A percentile compares a stretch with the other conserved stretches of the same genome.
Evolutionary conservation across 805 yeast species (phyloP).

Genomic region (Debaryomyces tyrocola): DNA sequence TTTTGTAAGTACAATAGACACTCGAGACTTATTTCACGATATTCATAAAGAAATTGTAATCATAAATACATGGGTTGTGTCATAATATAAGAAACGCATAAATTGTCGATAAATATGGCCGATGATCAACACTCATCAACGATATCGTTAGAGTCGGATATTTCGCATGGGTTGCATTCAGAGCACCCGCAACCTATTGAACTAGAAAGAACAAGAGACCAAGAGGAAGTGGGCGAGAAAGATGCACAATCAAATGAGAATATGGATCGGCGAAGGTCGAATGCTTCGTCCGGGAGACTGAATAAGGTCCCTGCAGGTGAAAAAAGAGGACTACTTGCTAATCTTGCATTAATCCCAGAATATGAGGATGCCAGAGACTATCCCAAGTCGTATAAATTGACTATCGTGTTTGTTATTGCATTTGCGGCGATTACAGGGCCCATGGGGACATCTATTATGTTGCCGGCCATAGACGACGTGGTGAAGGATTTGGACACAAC

Average conservation of each 20-base stretch:
- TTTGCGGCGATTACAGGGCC: slow-evolving; percentile 80
- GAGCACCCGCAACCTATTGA: slow-evolving; percentile 1
- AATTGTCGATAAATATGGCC: neutral
- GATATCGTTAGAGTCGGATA: neutral
- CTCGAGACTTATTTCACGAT: too few species aligned
- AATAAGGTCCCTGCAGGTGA: slow-evolving; percentile 24
- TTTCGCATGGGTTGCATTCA: neutral
- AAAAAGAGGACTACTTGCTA: slow-evolving; percentile 60
- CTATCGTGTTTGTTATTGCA: slow-evolving; percentile 67
- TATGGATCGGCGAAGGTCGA: neutral
- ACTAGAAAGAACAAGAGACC: neutral
- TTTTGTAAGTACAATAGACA: too few species aligned
- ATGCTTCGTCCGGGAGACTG: slow-evolving; percentile 5
- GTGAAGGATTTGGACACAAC: slow-evolving; percentile 54
- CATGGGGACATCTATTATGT: slow-evolving; percentile 82
- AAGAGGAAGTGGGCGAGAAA: neutral
- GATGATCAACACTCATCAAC: neutral
- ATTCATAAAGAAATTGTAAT: too few species aligned
- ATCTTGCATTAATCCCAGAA: slow-evolving; percentile 61
- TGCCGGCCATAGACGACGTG: slow-evolving; percentile 73
- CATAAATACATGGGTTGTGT: too few species aligned
- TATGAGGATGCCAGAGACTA: slow-evolving; percentile 70
- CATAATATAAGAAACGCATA: too few species aligned
- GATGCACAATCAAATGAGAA: neutral
- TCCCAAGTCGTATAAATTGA: slow-evolving; percentile 47